Evolutionary conservation across 371 early-diverging fungal species (phyloP).

Genomic region (Cokeromyces recurvatus): DNA sequence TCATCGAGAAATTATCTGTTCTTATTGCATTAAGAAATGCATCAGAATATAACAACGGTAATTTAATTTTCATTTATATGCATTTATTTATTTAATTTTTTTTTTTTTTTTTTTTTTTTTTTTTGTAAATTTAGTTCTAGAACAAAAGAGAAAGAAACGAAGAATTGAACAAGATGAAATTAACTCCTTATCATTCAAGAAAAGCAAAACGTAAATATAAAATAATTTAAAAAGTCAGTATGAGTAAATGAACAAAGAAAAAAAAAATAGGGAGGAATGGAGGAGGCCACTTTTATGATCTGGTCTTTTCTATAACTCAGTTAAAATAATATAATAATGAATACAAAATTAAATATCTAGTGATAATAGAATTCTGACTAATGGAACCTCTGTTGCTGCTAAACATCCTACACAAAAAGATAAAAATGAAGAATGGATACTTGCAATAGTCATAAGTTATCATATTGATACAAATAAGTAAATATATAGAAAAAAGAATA

Average conservation of each 20-base stretch:
- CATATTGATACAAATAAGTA: constrained; percentile 63
- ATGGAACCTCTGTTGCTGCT: constrained; percentile 54
- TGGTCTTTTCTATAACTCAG: no score
- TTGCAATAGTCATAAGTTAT: constrained; percentile 63
- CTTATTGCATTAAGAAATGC: constrained; percentile 51
- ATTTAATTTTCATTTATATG: neutral
- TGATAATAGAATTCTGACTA: constrained; percentile 16
- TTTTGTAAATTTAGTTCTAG: constrained; percentile 39
- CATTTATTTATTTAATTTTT: neutral
- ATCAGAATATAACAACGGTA: constrained; percentile 41
- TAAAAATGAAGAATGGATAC: constrained; percentile 73
- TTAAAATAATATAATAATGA: neutral
- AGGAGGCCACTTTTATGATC: no score
- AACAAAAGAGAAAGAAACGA: constrained; percentile 59
- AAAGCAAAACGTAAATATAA: no score
- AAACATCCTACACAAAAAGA: constrained; percentile 56
- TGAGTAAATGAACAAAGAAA: no score
- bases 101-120: no score
- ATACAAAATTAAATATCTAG: neutral
- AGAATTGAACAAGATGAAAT: constrained; percentile 57
- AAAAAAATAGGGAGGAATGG: neutral
- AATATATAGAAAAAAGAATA: neutral
- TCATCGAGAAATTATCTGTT: constrained; percentile 52
- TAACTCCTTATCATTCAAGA: no score
- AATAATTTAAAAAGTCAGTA: no score